Percentiles rank a stretch among this genome's conserved stretches.
phyloP scores from a whole-genome alignment of 2,329 filamentous ascomycete genomes.

The Neofusicoccum kwambonambiense region DNA sequence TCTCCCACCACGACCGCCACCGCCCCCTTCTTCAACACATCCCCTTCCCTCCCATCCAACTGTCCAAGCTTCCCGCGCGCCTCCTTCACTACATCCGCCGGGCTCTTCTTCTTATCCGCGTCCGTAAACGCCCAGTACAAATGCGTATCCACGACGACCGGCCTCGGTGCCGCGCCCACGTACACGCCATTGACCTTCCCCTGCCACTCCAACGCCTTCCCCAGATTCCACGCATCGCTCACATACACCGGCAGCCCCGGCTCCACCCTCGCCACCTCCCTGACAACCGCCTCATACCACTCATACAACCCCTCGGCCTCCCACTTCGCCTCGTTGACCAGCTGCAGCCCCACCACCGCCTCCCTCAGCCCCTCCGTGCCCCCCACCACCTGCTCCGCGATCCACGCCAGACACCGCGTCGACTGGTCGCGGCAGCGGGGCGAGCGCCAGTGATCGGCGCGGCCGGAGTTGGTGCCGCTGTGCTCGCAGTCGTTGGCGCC shows the following conservation, averaged over 20 bases:
- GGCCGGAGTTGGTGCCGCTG: slow-evolving; percentile 54
- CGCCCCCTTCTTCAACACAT: slow-evolving; percentile 50
- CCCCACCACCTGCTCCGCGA: slow-evolving; percentile 47
- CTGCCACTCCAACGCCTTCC: slow-evolving; percentile 46
- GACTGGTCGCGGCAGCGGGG: slow-evolving; percentile 45
- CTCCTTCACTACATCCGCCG: slow-evolving; percentile 52
- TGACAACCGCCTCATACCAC: slow-evolving; percentile 56
- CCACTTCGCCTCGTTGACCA: slow-evolving; percentile 57
- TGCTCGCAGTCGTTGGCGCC: slow-evolving; percentile 58
- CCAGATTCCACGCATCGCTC: slow-evolving; percentile 58
- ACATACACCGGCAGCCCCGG: slow-evolving; percentile 55
- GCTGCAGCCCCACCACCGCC: slow-evolving; percentile 55
- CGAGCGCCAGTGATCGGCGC: slow-evolving; percentile 53
- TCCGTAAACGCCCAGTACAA: slow-evolving; percentile 60
- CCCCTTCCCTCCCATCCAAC: slow-evolving; percentile 49
- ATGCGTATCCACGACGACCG: slow-evolving; percentile 59
- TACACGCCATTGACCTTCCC: slow-evolving; percentile 40
- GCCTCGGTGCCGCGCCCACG: slow-evolving; percentile 31
- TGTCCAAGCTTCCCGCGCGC: slow-evolving; percentile 45
- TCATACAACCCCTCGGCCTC: slow-evolving; percentile 54
- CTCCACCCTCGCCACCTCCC: slow-evolving; percentile 49
- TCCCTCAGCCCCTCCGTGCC: neutral
- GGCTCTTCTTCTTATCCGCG: slow-evolving; percentile 50
- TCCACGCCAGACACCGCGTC: slow-evolving; percentile 49
- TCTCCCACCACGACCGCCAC: slow-evolving; percentile 56